Conservation (phyloP, 192 early-diverging fungal species). For the Backusella liffmaniae region DNA sequence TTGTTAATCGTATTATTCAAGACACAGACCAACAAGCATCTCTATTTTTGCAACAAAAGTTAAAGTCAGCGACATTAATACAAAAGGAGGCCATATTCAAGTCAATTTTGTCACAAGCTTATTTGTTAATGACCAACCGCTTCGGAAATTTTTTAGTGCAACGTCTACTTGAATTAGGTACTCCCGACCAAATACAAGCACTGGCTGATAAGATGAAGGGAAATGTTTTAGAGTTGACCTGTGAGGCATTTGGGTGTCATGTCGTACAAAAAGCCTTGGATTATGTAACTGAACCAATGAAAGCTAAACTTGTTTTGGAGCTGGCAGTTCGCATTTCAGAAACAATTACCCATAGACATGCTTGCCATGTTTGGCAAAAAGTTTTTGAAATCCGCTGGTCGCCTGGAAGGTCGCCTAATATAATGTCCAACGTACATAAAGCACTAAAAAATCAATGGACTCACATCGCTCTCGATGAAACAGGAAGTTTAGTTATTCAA, state of each 20-base stretch:
- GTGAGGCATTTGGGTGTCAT: constrained; percentile 79
- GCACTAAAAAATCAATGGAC: constrained; percentile 62
- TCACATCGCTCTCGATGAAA: constrained; percentile 71
- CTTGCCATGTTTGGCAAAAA: constrained; percentile 82
- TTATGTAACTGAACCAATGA: constrained; percentile 61
- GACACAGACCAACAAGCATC: constrained; percentile 76
- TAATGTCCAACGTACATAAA: constrained; percentile 61
- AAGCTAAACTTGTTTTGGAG: constrained; percentile 56
- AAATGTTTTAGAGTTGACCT: constrained; percentile 57
- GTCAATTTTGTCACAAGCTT: constrained; percentile 52
- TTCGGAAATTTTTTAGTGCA: constrained; percentile 82
- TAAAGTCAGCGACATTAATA: constrained; percentile 53
- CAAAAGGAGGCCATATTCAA: constrained; percentile 60
- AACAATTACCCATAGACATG: constrained; percentile 73
- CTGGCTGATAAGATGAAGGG: constrained; percentile 61
- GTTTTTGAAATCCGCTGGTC: constrained; percentile 72
- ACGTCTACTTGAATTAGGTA: constrained; percentile 63
- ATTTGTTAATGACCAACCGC: constrained; percentile 66
- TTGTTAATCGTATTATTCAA: constrained; percentile 68
- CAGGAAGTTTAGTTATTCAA: constrained; percentile 73
- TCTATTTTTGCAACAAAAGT: constrained; percentile 66
- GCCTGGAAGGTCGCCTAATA: constrained; percentile 38
- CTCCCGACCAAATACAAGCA: constrained; percentile 54
- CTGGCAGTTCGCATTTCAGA: constrained; percentile 61
- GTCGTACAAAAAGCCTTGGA: constrained; percentile 78